Evolutionary conservation across 345 rosid genomes (phyloP).

Genomic region (Citrus unshiu): DNA sequence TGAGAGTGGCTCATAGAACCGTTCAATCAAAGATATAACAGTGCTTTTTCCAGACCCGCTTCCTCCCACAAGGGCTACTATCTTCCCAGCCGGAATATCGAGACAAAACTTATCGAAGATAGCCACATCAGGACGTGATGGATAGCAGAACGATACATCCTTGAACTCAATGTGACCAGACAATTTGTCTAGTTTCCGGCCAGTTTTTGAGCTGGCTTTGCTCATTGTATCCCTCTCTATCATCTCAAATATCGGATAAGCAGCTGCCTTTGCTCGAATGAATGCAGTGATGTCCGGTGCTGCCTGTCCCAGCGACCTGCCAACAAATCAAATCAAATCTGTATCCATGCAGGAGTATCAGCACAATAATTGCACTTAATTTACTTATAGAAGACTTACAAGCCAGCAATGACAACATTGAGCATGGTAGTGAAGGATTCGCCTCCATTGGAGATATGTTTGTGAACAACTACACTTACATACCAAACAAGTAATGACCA

Average conservation of each 20-base stretch:
- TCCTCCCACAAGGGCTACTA: constrained; percentile 93
- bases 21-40: constrained; percentile 79
- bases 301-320: constrained; percentile 89
- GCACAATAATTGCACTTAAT: background rate
- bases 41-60: constrained; percentile 99
- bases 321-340: constrained; percentile 4
- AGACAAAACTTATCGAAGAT: constrained; percentile 63
- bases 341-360: background rate
- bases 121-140: constrained; percentile 74
- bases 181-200: constrained; percentile 49
- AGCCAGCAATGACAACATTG: constrained; percentile 89
- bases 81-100: constrained; percentile 70
- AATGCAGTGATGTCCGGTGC: constrained; percentile 89
- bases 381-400: constrained; percentile 44
- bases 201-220: constrained; percentile 53
- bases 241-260: constrained; percentile 90
- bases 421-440: constrained; percentile 98
- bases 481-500: constrained; percentile 98
- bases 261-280: constrained; percentile 78
- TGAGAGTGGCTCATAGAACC: constrained; percentile 79
- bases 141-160: constrained; percentile 70
- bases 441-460: constrained; percentile 76
- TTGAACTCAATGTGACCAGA: constrained; percentile 77
- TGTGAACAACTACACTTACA: constrained; percentile 82
- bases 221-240: constrained; percentile 69